Percentiles rank a stretch among this genome's conserved stretches.
Evolutionary conservation across 345 rosid genomes (phyloP).

Genomic region (Eucalyptus globulus): DNA sequence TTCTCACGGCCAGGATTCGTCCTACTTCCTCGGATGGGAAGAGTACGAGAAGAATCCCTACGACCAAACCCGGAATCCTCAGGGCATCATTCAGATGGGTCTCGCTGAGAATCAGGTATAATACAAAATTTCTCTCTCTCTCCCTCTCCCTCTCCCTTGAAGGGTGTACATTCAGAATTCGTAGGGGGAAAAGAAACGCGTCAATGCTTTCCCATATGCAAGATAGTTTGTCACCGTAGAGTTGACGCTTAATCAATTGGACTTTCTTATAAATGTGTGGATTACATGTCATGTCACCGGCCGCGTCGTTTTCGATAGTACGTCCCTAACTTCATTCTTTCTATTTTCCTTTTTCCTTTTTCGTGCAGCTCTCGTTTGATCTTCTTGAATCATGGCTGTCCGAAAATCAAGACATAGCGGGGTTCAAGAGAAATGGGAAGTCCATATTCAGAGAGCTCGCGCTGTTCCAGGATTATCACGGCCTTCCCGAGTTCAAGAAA

Average conservation of each 20-base stretch:
- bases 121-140: background rate
- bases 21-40: slow-evolving; percentile 78
- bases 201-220: background rate
- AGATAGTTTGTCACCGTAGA: background rate
- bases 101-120: slow-evolving; percentile 88
- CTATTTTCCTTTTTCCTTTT: background rate
- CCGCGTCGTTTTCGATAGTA: background rate
- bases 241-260: background rate
- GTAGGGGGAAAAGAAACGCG: background rate
- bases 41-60: slow-evolving; percentile 67
- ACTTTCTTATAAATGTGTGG: background rate
- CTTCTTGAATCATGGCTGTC: slow-evolving; percentile 67
- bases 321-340: background rate
- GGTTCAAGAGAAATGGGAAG: slow-evolving; percentile 35
- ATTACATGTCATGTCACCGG: background rate
- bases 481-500: slow-evolving; percentile 64
- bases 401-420: slow-evolving; percentile 38
- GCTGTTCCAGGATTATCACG: slow-evolving; percentile 91
- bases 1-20: slow-evolving; percentile 77
- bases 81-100: slow-evolving; percentile 92
- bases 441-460: slow-evolving; percentile 67
- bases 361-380: slow-evolving; percentile 62
- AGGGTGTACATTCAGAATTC: background rate
- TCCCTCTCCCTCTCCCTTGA: background rate
- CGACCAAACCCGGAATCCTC: slow-evolving; percentile 41